These are phyloP conservation scores for Trifolium dubium DNA, from an alignment of 306 rosid genomes.

Conservation along the genomic window DNA sequence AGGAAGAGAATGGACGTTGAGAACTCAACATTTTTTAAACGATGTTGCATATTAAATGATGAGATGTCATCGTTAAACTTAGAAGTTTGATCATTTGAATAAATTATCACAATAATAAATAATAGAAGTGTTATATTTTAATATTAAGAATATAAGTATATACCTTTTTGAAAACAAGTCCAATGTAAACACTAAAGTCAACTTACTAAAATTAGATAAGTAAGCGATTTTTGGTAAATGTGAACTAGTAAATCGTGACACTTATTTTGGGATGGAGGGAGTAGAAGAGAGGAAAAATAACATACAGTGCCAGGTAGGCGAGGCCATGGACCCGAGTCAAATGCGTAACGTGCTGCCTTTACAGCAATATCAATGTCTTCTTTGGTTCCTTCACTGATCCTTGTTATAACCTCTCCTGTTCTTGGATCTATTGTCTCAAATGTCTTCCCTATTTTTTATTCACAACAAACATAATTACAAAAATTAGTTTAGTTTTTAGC, in stretches of 20 bases:
- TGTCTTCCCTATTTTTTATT: slow-evolving; percentile 56
- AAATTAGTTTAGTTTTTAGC: not conserved
- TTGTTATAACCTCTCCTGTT: slow-evolving; percentile 64
- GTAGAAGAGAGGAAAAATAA: not conserved
- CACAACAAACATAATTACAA: too few species aligned
- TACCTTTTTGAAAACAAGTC: not conserved
- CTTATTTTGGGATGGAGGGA: too few species aligned
- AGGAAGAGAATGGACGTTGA: too few species aligned
- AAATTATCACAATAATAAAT: too few species aligned
- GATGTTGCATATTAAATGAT: too few species aligned
- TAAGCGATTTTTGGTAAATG: too few species aligned
- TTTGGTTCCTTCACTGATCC: slow-evolving; percentile 64
- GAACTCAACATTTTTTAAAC: too few species aligned
- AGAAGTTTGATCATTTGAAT: too few species aligned
- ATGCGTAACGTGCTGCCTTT: slow-evolving; percentile 77
- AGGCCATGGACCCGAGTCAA: slow-evolving; percentile 89
- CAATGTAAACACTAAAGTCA: not conserved
- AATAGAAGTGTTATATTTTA: too few species aligned
- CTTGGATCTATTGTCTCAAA: slow-evolving; percentile 88
- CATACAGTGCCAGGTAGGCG: slow-evolving; percentile 70
- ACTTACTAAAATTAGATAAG: too few species aligned
- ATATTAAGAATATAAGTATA: not conserved
- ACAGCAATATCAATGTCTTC: slow-evolving; percentile 84
- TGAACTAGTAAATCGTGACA: too few species aligned
- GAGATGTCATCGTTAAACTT: too few species aligned